Base-by-base conservation (phyloP, 1,139 yeast species). In the Candida sp. region DNA sequence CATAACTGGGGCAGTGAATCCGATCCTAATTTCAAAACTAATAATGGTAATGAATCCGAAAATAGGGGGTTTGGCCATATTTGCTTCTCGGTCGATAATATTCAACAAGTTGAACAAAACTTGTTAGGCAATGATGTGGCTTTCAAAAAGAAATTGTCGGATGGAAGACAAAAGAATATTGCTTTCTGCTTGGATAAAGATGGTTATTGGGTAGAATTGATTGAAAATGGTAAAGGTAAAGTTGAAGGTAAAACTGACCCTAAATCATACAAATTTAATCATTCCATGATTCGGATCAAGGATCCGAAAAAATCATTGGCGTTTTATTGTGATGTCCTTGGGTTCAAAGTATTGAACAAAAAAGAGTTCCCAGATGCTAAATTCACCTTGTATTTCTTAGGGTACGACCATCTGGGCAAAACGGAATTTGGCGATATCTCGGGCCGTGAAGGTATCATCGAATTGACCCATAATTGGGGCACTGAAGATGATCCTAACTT, bases 121-220 rank as follows among this genome's bases (percentile, higher is more conserved):
- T 71, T 91, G 45, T 72, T 82, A 47, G 72, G 68, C 33, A 68
- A 72, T 39, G 87, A 84, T 4, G 97, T 87, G 44, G 63, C 66
- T 43, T 93, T 93, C 71, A 82, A 90, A 67, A 93, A 93, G 75
- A 86, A 76, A 58, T 72, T 90, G 55, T 63, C 79, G 38, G 98
- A 93, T 58, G 99, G 99, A 22, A 82, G 97, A 66, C 96, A 88
- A 66, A 85, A 83, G 64, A 76, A 89, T 61, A 90, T 93, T 68
- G 98, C 98, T 0, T 93, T 93, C 66, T 96, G 84, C 2, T 78
- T 90, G 54, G 99, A 93, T 59, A 97, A 98, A 4, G 93, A 93
- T 66, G 95, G 95, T 53, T 93, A 93, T 70, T 93, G 99, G 99
- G 78, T 93, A 56, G 99, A 93, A 71, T 71, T 93, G 57, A 79